Evolutionary conservation across 441 rosid genomes (phyloP).

Genomic region (Aquilaria agallochum): DNA sequence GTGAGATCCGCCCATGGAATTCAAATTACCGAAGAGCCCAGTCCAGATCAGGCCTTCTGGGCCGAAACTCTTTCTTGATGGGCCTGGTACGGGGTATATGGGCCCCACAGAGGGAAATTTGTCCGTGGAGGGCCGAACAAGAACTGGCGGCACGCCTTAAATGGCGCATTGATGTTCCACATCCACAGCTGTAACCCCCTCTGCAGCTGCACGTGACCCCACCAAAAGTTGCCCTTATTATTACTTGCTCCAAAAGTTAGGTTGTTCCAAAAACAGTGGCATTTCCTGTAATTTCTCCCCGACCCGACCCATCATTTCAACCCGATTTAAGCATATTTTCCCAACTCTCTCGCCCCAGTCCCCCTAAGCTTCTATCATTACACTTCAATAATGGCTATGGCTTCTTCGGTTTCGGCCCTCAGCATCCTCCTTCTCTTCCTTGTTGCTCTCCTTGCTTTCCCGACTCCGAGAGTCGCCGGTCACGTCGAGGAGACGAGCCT

Average conservation of each 20-base stretch:
- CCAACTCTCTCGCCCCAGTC: background rate
- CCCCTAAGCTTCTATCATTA: background rate
- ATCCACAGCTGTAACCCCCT: slow-evolving; percentile 34
- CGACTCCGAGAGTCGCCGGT: slow-evolving; percentile 14
- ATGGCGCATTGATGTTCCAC: slow-evolving; percentile 37
- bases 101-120: background rate
- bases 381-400: slow-evolving; percentile 40
- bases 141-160: slow-evolving; percentile 32
- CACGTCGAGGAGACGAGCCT: slow-evolving; percentile 37
- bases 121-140: background rate
- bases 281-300: too few species aligned
- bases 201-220: background rate
- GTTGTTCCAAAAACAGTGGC: too few species aligned
- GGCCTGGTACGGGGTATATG: background rate
- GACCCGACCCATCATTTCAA: too few species aligned
- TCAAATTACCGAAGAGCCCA: too few species aligned
- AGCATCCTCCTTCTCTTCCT: slow-evolving; percentile 14
- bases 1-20: too few species aligned
- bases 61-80: too few species aligned
- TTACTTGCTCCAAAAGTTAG: too few species aligned
- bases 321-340: background rate
- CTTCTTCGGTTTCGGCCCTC: slow-evolving; percentile 25
- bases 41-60: too few species aligned
- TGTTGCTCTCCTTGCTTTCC: slow-evolving; percentile 8
- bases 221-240: background rate